A percentile compares a stretch with the other conserved stretches of the same genome.
Evolutionary conservation across 129 eudicot species (phyloP).

Genomic region (Helichrysum umbraculigerum): DNA sequence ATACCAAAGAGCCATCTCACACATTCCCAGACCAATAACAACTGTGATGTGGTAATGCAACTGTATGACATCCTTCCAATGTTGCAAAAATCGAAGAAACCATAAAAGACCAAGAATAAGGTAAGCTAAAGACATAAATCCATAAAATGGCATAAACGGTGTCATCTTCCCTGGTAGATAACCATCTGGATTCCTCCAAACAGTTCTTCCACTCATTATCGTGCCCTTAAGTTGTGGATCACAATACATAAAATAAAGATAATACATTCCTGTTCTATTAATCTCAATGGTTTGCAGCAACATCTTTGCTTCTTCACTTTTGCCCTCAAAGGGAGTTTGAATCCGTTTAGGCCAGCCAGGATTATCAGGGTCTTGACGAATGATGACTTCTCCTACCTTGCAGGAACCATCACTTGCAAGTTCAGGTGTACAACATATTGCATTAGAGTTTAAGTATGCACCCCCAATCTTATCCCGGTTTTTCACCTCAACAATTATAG

Average conservation of each 20-base stretch:
- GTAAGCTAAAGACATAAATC: slow-evolving; percentile 78
- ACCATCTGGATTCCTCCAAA: slow-evolving; percentile 88
- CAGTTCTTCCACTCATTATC: slow-evolving; percentile 73
- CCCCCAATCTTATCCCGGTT: slow-evolving; percentile 81
- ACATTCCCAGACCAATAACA: slow-evolving; percentile 87
- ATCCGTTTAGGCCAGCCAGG: slow-evolving; percentile 81
- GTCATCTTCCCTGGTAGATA: slow-evolving; percentile 86
- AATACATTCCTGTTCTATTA: slow-evolving; percentile 84
- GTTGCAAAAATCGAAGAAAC: slow-evolving; percentile 74
- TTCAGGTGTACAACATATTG: slow-evolving; percentile 73
- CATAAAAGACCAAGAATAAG: slow-evolving; percentile 78
- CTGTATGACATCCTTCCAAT: slow-evolving; percentile 82
- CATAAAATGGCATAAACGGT: slow-evolving; percentile 80
- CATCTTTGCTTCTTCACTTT: slow-evolving; percentile 66
- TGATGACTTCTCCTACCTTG: slow-evolving; percentile 88
- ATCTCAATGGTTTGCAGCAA: slow-evolving; percentile 55
- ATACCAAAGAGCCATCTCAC: slow-evolving; percentile 92
- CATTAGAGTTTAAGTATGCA: slow-evolving; percentile 54
- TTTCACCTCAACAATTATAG: slow-evolving; percentile 75
- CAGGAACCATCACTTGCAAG: slow-evolving; percentile 79
- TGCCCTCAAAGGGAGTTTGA: slow-evolving; percentile 64
- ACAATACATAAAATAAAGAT: slow-evolving; percentile 74
- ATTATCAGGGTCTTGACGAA: slow-evolving; percentile 62
- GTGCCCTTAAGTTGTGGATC: slow-evolving; percentile 77
- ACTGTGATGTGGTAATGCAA: slow-evolving; percentile 80